Evolutionary conservation across 2,329 filamentous ascomycete genomes (phyloP).

Genomic region (Alternaria dauci): DNA sequence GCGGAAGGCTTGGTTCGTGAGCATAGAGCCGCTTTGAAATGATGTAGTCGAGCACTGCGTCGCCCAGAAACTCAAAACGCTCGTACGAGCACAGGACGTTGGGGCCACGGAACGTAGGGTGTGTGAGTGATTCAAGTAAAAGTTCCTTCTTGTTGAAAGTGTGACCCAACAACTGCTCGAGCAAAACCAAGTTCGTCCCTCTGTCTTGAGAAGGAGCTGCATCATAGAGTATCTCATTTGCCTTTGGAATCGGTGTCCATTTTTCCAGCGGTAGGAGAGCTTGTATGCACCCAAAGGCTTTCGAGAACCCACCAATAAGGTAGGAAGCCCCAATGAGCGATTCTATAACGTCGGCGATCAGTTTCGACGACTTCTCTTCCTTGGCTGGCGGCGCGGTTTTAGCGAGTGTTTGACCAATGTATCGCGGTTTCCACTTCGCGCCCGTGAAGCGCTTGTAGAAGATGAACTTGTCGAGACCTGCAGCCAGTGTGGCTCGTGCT

Average conservation of each 20-base stretch:
- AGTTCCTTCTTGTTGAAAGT: constrained; percentile 71
- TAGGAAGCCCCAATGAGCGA: constrained; percentile 81
- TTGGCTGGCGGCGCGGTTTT: constrained; percentile 18
- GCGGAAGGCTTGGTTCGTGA: constrained; percentile 57
- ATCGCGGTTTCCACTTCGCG: constrained; percentile 74
- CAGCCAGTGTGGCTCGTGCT: constrained; percentile 67
- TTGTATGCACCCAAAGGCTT: constrained; percentile 69
- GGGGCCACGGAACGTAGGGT: constrained; percentile 65
- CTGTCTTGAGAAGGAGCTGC: constrained; percentile 23
- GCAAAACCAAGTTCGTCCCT: constrained; percentile 37
- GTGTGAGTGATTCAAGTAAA: constrained; percentile 81
- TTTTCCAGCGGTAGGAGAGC: constrained; percentile 70
- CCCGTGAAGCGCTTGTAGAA: constrained; percentile 72
- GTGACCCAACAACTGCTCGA: constrained; percentile 76
- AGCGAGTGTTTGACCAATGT: constrained; percentile 58
- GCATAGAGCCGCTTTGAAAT: constrained; percentile 71
- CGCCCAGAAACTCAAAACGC: constrained; percentile 86
- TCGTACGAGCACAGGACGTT: constrained; percentile 67
- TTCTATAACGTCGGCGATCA: constrained; percentile 87
- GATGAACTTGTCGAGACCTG: constrained; percentile 76
- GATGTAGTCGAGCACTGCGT: constrained; percentile 82
- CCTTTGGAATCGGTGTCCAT: constrained; percentile 37
- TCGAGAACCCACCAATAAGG: constrained; percentile 70
- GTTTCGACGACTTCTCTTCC: constrained; percentile 73
- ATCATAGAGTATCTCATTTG: constrained; percentile 38